A percentile compares a stretch with the other conserved stretches of the same genome.
phyloP scores from a whole-genome alignment of 495 filamentous ascomycete species.

The Penicillium soppii region DNA sequence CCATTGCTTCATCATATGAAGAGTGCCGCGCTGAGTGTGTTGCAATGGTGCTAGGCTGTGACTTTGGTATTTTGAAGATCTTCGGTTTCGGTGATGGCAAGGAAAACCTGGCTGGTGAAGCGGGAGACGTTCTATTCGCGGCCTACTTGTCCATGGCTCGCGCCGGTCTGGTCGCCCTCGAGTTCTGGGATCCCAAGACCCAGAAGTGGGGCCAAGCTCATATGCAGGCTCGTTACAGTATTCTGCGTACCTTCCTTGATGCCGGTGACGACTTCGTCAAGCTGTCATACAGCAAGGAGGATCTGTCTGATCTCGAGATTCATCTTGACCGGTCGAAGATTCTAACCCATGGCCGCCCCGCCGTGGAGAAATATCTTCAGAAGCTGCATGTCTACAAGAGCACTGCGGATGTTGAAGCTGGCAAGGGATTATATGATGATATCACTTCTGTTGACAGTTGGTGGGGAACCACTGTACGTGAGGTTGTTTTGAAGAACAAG shows the following conservation, averaged over 20 bases:
- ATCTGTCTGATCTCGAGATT: constrained; percentile 79
- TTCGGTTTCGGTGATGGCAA: constrained; percentile 85
- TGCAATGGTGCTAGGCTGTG: constrained; percentile 88
- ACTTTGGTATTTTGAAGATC: constrained; percentile 83
- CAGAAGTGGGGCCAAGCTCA: constrained; percentile 94
- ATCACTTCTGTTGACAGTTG: constrained; percentile 81
- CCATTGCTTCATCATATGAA: constrained; percentile 83
- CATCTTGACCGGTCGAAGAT: constrained; percentile 83
- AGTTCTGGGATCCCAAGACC: constrained; percentile 84
- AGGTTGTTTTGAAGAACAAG: constrained; percentile 80
- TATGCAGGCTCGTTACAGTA: constrained; percentile 91
- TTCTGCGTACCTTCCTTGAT: constrained; percentile 82
- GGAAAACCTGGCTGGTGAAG: constrained; percentile 66
- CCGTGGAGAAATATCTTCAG: constrained; percentile 85
- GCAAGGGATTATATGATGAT: constrained; percentile 72
- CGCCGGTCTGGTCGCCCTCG: constrained; percentile 78
- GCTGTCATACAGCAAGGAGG: constrained; percentile 68
- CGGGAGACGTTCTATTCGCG: constrained; percentile 81
- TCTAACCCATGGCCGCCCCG: constrained; percentile 61
- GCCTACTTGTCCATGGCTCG: constrained; percentile 91
- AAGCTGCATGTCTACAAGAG: constrained; percentile 92
- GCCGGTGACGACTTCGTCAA: constrained; percentile 81
- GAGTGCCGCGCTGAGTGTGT: constrained; percentile 84
- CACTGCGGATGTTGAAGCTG: constrained; percentile 77
- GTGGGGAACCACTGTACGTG: constrained; percentile 73